Conservation (phyloP, 1,139 yeast genomes). For the Geotrichum citri-aurantii region DNA sequence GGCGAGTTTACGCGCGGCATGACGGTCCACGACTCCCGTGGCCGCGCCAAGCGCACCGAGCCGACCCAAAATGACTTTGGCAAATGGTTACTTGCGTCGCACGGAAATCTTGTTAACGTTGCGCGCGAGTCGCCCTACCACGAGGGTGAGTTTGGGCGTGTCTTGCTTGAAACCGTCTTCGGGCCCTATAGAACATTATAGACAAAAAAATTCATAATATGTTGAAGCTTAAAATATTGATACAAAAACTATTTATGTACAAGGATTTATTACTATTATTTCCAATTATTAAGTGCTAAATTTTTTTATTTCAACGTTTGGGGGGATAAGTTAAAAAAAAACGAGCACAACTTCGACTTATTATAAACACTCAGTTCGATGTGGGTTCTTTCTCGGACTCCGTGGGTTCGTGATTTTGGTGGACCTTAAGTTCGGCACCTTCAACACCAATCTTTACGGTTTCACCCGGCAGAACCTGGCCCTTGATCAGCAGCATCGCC, state of each 20-base stretch:
- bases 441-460: conserved; percentile 43
- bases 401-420: conserved; percentile 45
- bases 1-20: conserved; percentile 39
- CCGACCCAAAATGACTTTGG: conserved; percentile 27
- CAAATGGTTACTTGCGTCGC: conserved; percentile 28
- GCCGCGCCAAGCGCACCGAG: conserved; percentile 28
- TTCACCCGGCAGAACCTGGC: conserved; percentile 68
- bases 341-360: neutral
- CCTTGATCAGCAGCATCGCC: conserved; percentile 72
- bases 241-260: no score
- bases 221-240: no score
- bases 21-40: conserved; percentile 37
- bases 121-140: conserved; percentile 26
- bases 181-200: neutral
- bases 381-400: conserved; percentile 8
- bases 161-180: neutral
- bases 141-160: neutral
- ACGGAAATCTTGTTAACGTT: conserved; percentile 31
- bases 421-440: conserved; percentile 39
- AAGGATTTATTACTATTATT: no score
- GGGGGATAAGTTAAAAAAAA: neutral
- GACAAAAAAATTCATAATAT: no score
- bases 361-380: neutral
- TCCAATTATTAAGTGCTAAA: no score
- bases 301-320: no score